A percentile compares a stretch with the other conserved stretches of the same genome.
Conservation (phyloP, 352 stramenopile genomes). For the Globisporangium ultimum region DNA sequence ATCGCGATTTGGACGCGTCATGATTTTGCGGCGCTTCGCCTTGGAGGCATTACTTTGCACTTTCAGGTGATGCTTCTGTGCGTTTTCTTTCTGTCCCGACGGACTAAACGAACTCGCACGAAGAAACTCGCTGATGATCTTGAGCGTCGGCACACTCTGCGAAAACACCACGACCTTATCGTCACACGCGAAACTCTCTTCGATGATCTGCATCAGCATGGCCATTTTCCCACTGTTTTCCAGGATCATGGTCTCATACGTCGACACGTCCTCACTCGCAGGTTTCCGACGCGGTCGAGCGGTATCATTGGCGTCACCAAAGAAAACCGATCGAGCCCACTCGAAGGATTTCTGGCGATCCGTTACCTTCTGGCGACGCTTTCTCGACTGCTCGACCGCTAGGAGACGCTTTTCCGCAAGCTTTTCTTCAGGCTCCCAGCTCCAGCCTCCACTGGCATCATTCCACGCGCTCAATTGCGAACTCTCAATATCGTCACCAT, state of each 20-base stretch:
- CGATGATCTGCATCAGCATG: conserved; percentile 66
- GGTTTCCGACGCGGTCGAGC: neutral
- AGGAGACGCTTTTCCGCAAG: conserved; percentile 47
- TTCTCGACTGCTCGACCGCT: conserved; percentile 38
- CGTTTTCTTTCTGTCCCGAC: conserved; percentile 20
- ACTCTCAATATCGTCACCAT: conserved; percentile 32
- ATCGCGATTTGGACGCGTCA: conserved; percentile 37
- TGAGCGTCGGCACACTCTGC: conserved; percentile 83
- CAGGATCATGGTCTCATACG: conserved; percentile 46
- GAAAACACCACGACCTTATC: conserved; percentile 90
- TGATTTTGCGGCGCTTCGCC: conserved; percentile 28
- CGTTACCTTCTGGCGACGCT: conserved; percentile 61
- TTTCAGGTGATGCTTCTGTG: conserved; percentile 12
- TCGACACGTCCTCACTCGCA: neutral
- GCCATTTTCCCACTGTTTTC: conserved; percentile 84
- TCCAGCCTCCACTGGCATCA: conserved; percentile 37
- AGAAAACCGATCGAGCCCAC: conserved; percentile 57
- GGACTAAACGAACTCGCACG: conserved; percentile 51
- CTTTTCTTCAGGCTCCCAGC: conserved; percentile 66
- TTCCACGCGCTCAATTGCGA: conserved; percentile 13
- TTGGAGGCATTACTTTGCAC: conserved; percentile 10
- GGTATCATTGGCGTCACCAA: conserved; percentile 7
- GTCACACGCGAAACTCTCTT: conserved; percentile 64
- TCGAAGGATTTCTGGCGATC: conserved; percentile 62
- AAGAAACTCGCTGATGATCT: conserved; percentile 75